Evolutionary conservation across 2,329 filamentous ascomycete species (phyloP), one percentile per base, ranked within the genome.

Genomic region (Aureobasidium sp.): DNA sequence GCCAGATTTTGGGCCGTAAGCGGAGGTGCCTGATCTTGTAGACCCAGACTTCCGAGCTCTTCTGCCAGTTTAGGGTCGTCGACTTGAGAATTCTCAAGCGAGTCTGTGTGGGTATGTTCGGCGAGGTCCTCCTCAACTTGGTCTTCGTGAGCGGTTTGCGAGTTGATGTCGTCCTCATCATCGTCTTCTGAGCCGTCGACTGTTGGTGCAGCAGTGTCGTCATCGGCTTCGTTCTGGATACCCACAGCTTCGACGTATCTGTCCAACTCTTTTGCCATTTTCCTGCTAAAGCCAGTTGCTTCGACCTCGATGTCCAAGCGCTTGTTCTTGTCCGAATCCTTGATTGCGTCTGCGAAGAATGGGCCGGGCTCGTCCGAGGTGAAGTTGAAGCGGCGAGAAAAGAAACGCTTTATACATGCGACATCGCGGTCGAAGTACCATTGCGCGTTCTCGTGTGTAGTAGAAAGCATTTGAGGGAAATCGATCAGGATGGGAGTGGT

Each of bases 401-500:
- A 98, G 69, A 95, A 98, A 27, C 87, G 83, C 72, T 96, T 97
- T 63, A 98, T 85, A 70, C 94, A 98, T 58, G 88, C 83, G 12
- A 98, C 90, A 63, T 98, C 93, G 58, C 93, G 84, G 66, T 97
- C 88, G 68, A 98, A 98, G 71, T 98, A 97, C 80, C 90, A 94
- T 66, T 95, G 86, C 16, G 93, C 94, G 64, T 98, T 96, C 30
- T 77, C 71, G 66, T 98, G 93, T 61, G 95, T 89, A 67, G 95
- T 89, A 1, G 91, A 97, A 2, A 98, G 83, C 86, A 96, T 97
- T 67, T 98, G 93, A 0, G 93, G 93, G 65, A 98, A 98, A 72
- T 98, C 94, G 63, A 98, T 98, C 40, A 98, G 74, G 51, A 96
- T 81, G 1, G 93, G 93, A 6, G 81, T 82, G 6, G 57, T 35